Percentiles rank a stretch among this genome's conserved stretches.
These are phyloP conservation scores for Erysiphe pulchra DNA, from an alignment of 2,329 filamentous ascomycete genomes.

Conservation along the genomic window DNA sequence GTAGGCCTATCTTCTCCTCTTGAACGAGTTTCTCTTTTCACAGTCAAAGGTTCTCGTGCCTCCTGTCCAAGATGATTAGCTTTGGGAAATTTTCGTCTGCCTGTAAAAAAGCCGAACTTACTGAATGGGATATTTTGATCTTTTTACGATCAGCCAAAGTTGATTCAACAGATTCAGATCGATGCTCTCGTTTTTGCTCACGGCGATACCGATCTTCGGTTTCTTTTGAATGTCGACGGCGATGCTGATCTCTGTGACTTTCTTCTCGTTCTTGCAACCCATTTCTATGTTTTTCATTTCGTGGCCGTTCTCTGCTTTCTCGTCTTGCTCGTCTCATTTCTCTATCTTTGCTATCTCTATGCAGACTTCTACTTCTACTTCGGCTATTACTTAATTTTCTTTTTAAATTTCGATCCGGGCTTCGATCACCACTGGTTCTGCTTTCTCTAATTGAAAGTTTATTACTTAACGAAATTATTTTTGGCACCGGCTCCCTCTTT, in stretches of 20 bases:
- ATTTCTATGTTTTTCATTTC: conserved; percentile 7
- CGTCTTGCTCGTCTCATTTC: conserved; percentile 5
- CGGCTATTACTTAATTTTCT: neutral
- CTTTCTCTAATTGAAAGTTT: neutral
- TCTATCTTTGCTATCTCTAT: conserved; percentile 7
- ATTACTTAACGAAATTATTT: neutral
- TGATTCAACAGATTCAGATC: conserved; percentile 4
- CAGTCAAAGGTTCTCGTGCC: conserved; percentile 36
- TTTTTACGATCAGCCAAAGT: too few relatives aligned
- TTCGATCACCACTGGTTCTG: conserved; percentile 5
- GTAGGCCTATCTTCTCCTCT: conserved; percentile 5
- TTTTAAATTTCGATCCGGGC: neutral
- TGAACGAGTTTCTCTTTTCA: conserved; percentile 28
- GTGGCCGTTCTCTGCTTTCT: conserved; percentile 9
- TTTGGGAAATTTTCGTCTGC: conserved; percentile 28
- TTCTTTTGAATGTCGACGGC: conserved; percentile 2
- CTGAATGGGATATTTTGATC: too few relatives aligned
- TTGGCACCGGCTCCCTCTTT: conserved; percentile 3
- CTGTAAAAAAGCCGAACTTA: conserved; percentile 2
- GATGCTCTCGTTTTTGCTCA: conserved; percentile 3
- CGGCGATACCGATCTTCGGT: neutral
- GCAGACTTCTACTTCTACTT: conserved; percentile 5
- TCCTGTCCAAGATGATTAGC: conserved; percentile 35
- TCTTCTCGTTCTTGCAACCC: conserved; percentile 2
- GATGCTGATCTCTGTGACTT: conserved; percentile 8